Evolutionary conservation across 345 rosid species (phyloP).

Genomic region (Camelina neglecta): DNA sequence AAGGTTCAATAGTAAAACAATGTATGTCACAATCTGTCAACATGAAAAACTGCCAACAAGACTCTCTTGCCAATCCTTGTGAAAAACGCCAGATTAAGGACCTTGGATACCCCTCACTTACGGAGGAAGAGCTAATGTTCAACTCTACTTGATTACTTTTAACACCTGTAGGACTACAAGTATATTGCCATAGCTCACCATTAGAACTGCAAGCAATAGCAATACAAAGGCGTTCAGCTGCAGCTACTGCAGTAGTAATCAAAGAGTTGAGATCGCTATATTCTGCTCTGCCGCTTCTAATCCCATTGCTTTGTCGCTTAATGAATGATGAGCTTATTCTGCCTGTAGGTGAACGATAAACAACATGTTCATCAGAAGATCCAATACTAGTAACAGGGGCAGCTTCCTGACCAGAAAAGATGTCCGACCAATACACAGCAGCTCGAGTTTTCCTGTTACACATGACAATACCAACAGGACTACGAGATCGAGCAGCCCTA

Average conservation of each 20-base stretch:
- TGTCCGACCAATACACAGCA: slow-evolving; percentile 77
- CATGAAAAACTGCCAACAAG: slow-evolving; percentile 61
- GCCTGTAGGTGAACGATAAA: slow-evolving; percentile 50
- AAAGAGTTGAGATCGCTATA: slow-evolving; percentile 62
- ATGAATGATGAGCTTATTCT: slow-evolving; percentile 46
- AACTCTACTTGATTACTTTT: slow-evolving; percentile 46
- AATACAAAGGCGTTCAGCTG: slow-evolving; percentile 52
- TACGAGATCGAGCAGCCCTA: slow-evolving; percentile 46
- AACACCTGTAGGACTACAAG: slow-evolving; percentile 62
- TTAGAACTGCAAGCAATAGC: slow-evolving; percentile 71
- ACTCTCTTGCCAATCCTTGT: slow-evolving; percentile 43
- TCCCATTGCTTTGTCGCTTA: slow-evolving; percentile 44
- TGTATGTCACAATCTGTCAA: slow-evolving; percentile 79
- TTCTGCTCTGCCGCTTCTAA: slow-evolving; percentile 47
- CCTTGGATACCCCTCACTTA: slow-evolving; percentile 76
- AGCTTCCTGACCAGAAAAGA: slow-evolving; percentile 53
- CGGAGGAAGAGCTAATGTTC: slow-evolving; percentile 49
- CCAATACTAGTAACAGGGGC: slow-evolving; percentile 50
- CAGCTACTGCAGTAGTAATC: slow-evolving; percentile 59
- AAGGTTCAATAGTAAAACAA: slow-evolving; percentile 57
- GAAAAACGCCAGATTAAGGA: slow-evolving; percentile 73
- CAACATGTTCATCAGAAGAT: slow-evolving; percentile 52
- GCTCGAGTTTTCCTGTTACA: slow-evolving; percentile 66
- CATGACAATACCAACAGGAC: slow-evolving; percentile 63
- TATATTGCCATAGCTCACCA: slow-evolving; percentile 80